Evolutionary conservation across 495 filamentous ascomycete species (phyloP), one percentile per base, ranked within the genome.

Genomic region (Aspergillus carlsbadensis): DNA sequence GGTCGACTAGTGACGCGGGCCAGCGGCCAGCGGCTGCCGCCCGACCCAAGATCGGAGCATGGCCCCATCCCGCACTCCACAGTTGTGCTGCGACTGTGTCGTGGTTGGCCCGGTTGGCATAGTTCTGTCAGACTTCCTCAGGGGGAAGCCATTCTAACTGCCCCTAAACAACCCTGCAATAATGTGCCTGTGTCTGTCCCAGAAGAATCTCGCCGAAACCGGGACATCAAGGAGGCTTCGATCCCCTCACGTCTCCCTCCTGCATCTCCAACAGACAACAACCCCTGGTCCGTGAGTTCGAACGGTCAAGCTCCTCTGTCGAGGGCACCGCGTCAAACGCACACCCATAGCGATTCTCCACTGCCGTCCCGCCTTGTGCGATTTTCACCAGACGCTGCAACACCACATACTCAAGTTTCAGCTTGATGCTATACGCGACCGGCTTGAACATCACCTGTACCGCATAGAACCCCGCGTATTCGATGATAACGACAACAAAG

Each of bases 371-470:
- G 1, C 44, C 21, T 6, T 37, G 36, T 1, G 53, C 69, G 26
- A 75, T 61, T 15, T 66, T 58, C n/a, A 82, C 72, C 24, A 82
- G 61, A 22, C 73, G 74, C 14, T 79, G 79, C 1, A 83, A 65
- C 21, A 82, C 75, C 14, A 74, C 73, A 50, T 80, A 82, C 65
- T 83, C 80, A 13, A 83, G 65, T 44, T 78, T 80, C 29, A 82
- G 65, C 61, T 83, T 83, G 63, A 83, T 69, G 29, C 78, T 77
- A 57, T 83, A 83, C 0, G 72, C 73, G 22, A 76, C 71, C 0
- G 77, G 72, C 44, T 83, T 80, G 51, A 81, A 73, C 56, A 74
- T 70, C 17, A 77, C 74, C 59, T 83, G 76, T 5, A 80, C 59
- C 1, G 73, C 67, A 46, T 78, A 82, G 39, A 71, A 73, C 14